Evolutionary conservation across 192 early-diverging fungal genomes (phyloP).

Genomic region (Rhizoclosmatium sp.): DNA sequence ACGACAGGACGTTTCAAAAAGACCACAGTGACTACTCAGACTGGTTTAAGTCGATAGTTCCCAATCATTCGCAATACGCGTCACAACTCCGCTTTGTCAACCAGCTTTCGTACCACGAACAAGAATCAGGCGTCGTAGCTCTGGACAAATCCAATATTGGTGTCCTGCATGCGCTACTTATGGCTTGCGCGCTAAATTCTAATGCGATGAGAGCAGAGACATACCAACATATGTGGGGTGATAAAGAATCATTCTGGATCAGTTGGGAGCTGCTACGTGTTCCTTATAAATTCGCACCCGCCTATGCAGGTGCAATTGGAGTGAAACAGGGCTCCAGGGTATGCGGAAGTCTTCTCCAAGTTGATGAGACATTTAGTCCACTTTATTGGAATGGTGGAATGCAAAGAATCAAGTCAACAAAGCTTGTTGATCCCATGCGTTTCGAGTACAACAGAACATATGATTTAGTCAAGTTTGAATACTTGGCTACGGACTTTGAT

Average conservation of each 20-base stretch:
- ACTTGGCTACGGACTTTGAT: background rate
- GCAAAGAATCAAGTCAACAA: constrained; percentile 34
- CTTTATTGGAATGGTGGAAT: constrained; percentile 51
- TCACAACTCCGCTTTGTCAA: constrained; percentile 50
- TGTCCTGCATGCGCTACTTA: constrained; percentile 59
- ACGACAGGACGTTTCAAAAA: constrained; percentile 54
- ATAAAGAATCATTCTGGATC: constrained; percentile 50
- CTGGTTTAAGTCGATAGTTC: constrained; percentile 64
- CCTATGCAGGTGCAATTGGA: constrained; percentile 64
- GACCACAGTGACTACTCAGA: constrained; percentile 17
- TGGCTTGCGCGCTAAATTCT: constrained; percentile 63
- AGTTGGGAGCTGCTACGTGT: constrained; percentile 67
- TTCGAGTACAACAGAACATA: background rate
- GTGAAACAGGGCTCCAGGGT: constrained; percentile 32
- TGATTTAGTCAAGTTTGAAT: background rate
- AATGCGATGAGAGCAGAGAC: constrained; percentile 10
- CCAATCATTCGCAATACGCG: constrained; percentile 53
- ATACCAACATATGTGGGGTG: constrained; percentile 32
- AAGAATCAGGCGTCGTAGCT: constrained; percentile 71
- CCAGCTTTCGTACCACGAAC: constrained; percentile 57
- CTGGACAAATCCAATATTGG: constrained; percentile 59
- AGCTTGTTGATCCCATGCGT: background rate
- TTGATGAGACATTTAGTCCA: constrained; percentile 18
- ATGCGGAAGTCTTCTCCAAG: constrained; percentile 35
- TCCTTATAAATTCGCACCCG: constrained; percentile 62